Evolutionary conservation across 1,139 yeast genomes (phyloP), one percentile per base, ranked within the genome.

Genomic region (Suhomyces maxii): DNA sequence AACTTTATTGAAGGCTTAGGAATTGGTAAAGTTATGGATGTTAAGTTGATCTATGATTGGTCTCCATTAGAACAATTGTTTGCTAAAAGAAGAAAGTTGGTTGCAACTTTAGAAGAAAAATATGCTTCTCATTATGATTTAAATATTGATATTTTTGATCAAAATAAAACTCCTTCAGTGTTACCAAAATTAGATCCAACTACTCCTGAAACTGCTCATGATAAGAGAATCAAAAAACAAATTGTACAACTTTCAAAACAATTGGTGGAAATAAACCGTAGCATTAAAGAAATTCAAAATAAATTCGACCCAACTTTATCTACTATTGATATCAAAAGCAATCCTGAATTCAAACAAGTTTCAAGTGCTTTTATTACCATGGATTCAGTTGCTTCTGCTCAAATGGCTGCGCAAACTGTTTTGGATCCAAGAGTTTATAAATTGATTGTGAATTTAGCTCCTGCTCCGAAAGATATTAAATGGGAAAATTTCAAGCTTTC

Each of bases 381-480:
- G 93, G 89, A 85, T 53, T 82, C 89, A 0, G 93, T 86, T 0
- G 93, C 93, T 0, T 82, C 87, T 40, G 93, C 93, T 0, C 95
- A 86, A 64, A 85, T 86, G 89, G 87, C 89, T 3, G 93, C 93
- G 0, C 95, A 86, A 59, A 86, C 93, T 0, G 87, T 86, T 0
- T 64, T 86, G 45, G 93, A 86, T 58, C 93, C 93, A 7, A 73
- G 89, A 49, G 90, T 84, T 8, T 83, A 85, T 59, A 84, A 82
- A 54, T 69, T 86, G 46, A 83, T 86, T 50, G 85, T 88, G 0
- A 72, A 80, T 35, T 67, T 86, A 46, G 95, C 95, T 0, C 95
- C 95, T 2, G 90, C 93, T 9, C 91, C 93, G 1, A 84, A 83
- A 50, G 95, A 86, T 61, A 82, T 86, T 36, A 82, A 81, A 44